Conservation (phyloP, 192 early-diverging fungal species). For the Mortierella claussenii region DNA sequence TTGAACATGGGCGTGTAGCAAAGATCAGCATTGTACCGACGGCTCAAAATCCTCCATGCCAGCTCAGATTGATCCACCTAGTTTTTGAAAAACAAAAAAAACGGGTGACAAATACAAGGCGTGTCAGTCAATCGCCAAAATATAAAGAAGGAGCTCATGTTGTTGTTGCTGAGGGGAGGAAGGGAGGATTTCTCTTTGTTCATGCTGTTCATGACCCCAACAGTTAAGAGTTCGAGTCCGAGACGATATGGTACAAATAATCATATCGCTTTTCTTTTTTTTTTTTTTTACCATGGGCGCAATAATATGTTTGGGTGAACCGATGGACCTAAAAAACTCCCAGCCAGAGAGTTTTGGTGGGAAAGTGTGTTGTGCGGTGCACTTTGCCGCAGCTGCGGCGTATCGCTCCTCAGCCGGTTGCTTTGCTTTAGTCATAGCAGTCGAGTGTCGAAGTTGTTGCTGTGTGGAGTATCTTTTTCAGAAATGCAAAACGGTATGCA, state of each 20-base stretch:
- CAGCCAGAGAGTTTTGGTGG: slow-evolving; percentile 75
- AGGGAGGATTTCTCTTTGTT: neutral
- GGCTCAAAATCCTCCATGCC: slow-evolving; percentile 92
- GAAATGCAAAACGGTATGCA: neutral
- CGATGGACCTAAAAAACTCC: slow-evolving; percentile 81
- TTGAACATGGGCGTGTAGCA: slow-evolving; percentile 99
- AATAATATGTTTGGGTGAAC: slow-evolving; percentile 81
- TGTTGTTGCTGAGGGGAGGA: too few relatives aligned
- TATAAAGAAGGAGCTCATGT: neutral
- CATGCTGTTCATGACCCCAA: neutral
- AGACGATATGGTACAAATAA: too few relatives aligned
- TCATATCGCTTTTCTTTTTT: too few relatives aligned
- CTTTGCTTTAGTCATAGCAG: slow-evolving; percentile 42
- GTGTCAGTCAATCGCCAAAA: too few relatives aligned
- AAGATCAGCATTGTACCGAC: slow-evolving; percentile 85
- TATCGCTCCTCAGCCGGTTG: slow-evolving; percentile 29
- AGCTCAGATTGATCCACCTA: slow-evolving; percentile 92
- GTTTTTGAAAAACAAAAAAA: neutral
- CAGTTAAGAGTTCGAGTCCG: too few relatives aligned
- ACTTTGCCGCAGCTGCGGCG: slow-evolving; percentile 30
- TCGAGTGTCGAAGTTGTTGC: too few relatives aligned
- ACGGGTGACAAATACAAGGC: too few relatives aligned
- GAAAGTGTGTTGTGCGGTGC: slow-evolving; percentile 24
- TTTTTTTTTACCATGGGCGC: slow-evolving; percentile 84
- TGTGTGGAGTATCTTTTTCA: too few relatives aligned